Evolutionary conservation across 2,329 filamentous ascomycete species (phyloP), one percentile per base, ranked within the genome.

Genomic region (Plectosphaerella plurivora): DNA sequence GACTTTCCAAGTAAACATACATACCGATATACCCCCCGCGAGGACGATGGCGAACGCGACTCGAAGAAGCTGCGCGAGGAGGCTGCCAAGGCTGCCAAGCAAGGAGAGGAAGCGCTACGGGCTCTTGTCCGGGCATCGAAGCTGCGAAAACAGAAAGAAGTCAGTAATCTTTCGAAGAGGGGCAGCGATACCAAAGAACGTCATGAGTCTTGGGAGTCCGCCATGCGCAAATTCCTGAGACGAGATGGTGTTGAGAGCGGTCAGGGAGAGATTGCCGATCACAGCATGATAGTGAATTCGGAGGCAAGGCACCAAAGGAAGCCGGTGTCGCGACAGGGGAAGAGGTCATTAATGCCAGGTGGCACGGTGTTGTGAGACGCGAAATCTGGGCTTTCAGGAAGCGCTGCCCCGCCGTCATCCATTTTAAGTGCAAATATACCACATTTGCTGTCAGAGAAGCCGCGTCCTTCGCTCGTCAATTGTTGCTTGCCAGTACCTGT

Each of bases 261-360:
- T 25, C 64, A 72, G 42, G 65, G 72, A 16, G 81, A 84, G 57
- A 81, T 79, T 59, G 79, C 81, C 3, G 82, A 86, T 53, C 76
- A 83, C 58, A 85, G 81, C 61, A 83, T 84, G 72, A 82, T 86
- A 64, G 82, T 86, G 35, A 84, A 86, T 56, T 74, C 79, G 2
- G 78, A 82, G 24, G 71, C 71, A 50, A 65, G 68, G 10, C 81
- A 78, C 55, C 70, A 76, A 44, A 76, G 83, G 41, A 79, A 79
- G 56, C 79, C 82, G 55, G 64, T 80, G 10, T 74, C 76, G 4
- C 73, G 77, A 28, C 61, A 69, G n/a, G 73, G 72, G 9, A 75
- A 75, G 56, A 71, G 75, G 53, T 10, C 41, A 18, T 12, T 18
- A n/a, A n/a, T 44, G 41, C 41, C 16, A 20, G 41, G 41, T 7